Evolutionary conservation across 2,329 filamentous ascomycete genomes (phyloP), one percentile per base, ranked within the genome.

Genomic region (Helotiales sp.): DNA sequence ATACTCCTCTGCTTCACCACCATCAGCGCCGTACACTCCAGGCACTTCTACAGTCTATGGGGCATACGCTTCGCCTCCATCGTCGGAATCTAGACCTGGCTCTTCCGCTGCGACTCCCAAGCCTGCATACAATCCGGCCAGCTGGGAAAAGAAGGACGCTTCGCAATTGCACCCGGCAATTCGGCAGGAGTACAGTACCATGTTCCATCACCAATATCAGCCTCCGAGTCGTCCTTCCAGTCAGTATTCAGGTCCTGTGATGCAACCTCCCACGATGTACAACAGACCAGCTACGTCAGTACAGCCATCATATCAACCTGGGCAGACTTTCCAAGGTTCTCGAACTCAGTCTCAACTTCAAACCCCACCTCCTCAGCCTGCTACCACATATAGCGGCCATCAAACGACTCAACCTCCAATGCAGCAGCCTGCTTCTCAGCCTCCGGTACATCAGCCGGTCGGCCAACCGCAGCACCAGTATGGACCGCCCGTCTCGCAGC

Each of bases 91-190:
- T 17, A 34, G 58, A 24, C 17, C 58, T 38, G 40, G 40, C 5
- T 27, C 40, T 25, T 6, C 40, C 19, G 12, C 22, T 9, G 22
- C 24, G 12, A 5, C 12, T 12, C 27, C 40, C 2, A 44, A 12
- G 13, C 44, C 53, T 5, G 19, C 53, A 29, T 40, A 60, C n/a
- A 60, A 63, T 22, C 60, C 58, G 7, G 52, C n/a, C 40, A 44
- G 8, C 22, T 70, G 66, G 68, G 64, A 66, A 36, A 67, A 67
- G 51, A 69, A 66, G 31, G 66, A 68, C 8, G 44, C 38, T 6
- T 42, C 63, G 6, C 57, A 63, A 12, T 51, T 74, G 24, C 75
- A 77, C 58, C 75, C 74, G 33, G 73, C 75, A 22, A 75, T 74
- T 48, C 70, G 73, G 46, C 71, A 67, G 48, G 67, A 71, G 30